Evolutionary conservation across 1,284 basidiomycete genomes (phyloP).

Genomic region (Rhizoctonia solani): DNA sequence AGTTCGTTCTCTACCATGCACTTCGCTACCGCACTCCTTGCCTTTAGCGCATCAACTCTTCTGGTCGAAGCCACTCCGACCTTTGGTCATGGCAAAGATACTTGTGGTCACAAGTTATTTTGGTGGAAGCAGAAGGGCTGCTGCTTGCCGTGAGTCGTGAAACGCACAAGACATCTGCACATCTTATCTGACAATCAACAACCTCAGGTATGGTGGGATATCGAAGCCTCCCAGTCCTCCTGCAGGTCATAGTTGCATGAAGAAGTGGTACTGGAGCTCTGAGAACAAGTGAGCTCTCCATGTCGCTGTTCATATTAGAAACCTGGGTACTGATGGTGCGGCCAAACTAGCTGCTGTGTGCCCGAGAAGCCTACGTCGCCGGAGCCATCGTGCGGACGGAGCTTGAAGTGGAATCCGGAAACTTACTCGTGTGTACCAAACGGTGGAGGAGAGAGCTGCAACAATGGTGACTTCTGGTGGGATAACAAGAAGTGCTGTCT

Average conservation of each 20-base stretch:
- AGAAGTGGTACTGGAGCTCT: slow-evolving; percentile 20
- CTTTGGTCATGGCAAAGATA: neutral
- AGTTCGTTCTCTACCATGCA: slow-evolving; percentile 5
- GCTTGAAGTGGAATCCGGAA: neutral
- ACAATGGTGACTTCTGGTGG: slow-evolving; percentile 29
- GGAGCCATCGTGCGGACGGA: slow-evolving; percentile 1
- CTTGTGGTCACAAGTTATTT: slow-evolving; percentile 1
- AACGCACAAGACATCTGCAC: neutral
- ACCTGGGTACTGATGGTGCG: neutral
- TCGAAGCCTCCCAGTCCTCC: slow-evolving; percentile 1
- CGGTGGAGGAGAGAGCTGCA: slow-evolving; percentile 2
- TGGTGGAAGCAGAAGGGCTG: slow-evolving; percentile 32
- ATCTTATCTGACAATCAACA: neutral
- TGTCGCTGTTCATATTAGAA: too few relatives aligned
- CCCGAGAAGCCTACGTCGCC: slow-evolving; percentile 14
- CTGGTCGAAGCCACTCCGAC: slow-evolving; percentile 11
- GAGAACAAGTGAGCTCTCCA: slow-evolving; percentile 4
- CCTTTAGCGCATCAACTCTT: neutral
- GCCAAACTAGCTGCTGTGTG: neutral
- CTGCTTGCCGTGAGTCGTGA: slow-evolving; percentile 23
- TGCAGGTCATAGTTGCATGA: neutral
- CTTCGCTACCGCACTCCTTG: slow-evolving; percentile 1
- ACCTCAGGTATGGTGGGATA: slow-evolving; percentile 2
- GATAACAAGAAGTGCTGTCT: slow-evolving; percentile 21
- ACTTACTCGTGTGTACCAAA: slow-evolving; percentile 22